These are phyloP conservation scores for Oryza brachyantha DNA, from an alignment of 176 grass and related monocot species.

Conservation along the genomic window DNA sequence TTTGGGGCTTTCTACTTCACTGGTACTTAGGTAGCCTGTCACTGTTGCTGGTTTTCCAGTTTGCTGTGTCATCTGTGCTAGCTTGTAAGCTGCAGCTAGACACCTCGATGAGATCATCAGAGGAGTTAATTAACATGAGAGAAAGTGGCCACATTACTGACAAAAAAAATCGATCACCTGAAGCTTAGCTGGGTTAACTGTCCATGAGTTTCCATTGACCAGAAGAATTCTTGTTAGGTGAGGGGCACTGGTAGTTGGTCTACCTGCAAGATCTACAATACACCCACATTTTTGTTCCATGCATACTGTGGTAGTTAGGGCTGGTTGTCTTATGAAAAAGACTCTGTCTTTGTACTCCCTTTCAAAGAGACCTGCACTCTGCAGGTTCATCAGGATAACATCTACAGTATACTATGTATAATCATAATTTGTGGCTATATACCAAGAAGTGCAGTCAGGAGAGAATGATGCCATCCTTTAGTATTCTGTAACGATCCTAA, in stretches of 20 bases:
- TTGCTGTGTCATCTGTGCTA: slow-evolving; percentile 26
- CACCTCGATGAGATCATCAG: neutral
- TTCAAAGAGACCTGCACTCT: neutral
- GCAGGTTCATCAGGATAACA: neutral
- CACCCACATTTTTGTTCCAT: neutral
- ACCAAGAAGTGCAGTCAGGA: neutral
- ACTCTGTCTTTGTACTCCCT: neutral
- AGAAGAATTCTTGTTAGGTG: neutral
- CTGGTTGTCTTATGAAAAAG: slow-evolving; percentile 22
- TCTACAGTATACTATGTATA: neutral
- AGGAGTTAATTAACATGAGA: neutral
- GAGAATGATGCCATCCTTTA: neutral
- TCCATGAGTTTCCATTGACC: neutral
- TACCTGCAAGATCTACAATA: neutral
- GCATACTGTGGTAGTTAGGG: neutral
- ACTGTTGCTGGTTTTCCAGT: neutral
- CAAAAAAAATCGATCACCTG: neutral
- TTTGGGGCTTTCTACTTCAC: no score
- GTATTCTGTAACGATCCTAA: neutral
- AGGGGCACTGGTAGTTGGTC: neutral
- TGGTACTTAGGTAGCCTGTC: slow-evolving; percentile 6
- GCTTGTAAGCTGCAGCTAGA: neutral
- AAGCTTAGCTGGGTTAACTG: neutral
- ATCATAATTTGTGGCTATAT: neutral
- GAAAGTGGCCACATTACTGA: neutral